Base-by-base conservation (phyloP, 75 land plant species). In the Selaginella moellendorffii region DNA sequence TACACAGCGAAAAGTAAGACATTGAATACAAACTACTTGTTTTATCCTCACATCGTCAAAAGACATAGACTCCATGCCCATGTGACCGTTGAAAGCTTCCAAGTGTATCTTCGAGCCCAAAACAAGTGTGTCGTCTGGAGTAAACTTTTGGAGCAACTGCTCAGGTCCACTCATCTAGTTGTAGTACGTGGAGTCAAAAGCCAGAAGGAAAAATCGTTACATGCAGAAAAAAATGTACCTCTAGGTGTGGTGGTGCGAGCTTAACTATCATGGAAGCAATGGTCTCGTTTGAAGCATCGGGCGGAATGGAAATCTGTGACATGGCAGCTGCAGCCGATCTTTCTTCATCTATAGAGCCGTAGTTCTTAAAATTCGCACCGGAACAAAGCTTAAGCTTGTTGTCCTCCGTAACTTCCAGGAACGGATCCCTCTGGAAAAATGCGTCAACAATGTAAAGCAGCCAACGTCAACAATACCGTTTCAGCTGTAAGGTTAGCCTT, bases 391-490 rank as follows among this genome's bases (percentile, higher is more conserved):
- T 74, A 42, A 95, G 74, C 56, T 74, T 85, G 68, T 53, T 31
- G 62, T 86, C 97, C 28, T 82, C 85, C 52, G 78, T 70, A 46
- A 95, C 60, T 29, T 70, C 63, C 30, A 95, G 68, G 76, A 78
- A 95, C 24, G 99, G 99, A 77, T 95, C 99, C 60, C 72, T 82
- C 99, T 89, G 85, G 54, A 28, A 61, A 51, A 18, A 36, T 5
- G 14, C 46, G 14, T 5, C 46, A 36, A 36, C 5, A 5, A n/a
- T n/a, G n/a, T n/a, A n/a, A n/a, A n/a, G n/a, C n/a, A n/a, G n/a
- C n/a, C n/a, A n/a, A n/a, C n/a, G n/a, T n/a, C n/a, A n/a, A n/a
- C n/a, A n/a, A n/a, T 70, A 90, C 93, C 70, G 61, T 67, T 54
- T 63, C 68, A 19, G 73, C 75, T 56, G 71, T 71, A 27, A 87